phyloP scores from a whole-genome alignment of 176 grass and related monocot genomes.

The Juncus inflexus region DNA sequence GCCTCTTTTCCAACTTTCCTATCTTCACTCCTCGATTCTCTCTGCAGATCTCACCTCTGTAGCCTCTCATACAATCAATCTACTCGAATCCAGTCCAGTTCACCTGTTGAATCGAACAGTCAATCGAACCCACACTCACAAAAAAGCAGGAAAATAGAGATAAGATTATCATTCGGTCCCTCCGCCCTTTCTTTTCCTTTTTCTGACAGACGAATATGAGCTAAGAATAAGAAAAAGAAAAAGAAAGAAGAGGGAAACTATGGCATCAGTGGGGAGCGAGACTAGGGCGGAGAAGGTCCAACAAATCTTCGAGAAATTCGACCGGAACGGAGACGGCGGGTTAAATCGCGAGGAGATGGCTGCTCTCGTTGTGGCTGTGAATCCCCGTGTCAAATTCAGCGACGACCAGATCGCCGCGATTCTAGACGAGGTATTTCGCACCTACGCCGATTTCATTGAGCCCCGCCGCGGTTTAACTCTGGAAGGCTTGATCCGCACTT shows the following conservation, averaged over 20 bases:
- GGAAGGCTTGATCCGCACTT: constrained; percentile 71
- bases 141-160: neutral
- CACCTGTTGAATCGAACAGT: constrained; percentile 3
- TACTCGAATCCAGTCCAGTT: too few relatives aligned
- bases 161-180: neutral
- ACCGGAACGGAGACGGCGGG: constrained; percentile 71
- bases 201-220: neutral
- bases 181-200: neutral
- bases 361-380: constrained; percentile 74
- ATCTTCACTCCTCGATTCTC: neutral
- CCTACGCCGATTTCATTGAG: constrained; percentile 76
- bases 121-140: neutral
- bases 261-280: constrained; percentile 42
- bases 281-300: constrained; percentile 66
- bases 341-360: constrained; percentile 87
- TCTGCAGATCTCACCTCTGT: constrained; percentile 37
- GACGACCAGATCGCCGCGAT: constrained; percentile 84
- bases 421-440: constrained; percentile 96
- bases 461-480: constrained; percentile 55
- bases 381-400: constrained; percentile 78
- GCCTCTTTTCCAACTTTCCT: constrained; percentile 7
- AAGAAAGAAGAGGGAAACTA: constrained; percentile 1
- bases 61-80: neutral
- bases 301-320: constrained; percentile 90
- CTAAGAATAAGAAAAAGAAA: neutral